Base-by-base conservation (phyloP, 371 early-diverging fungal genomes). In the Vairimorpha apis region DNA sequence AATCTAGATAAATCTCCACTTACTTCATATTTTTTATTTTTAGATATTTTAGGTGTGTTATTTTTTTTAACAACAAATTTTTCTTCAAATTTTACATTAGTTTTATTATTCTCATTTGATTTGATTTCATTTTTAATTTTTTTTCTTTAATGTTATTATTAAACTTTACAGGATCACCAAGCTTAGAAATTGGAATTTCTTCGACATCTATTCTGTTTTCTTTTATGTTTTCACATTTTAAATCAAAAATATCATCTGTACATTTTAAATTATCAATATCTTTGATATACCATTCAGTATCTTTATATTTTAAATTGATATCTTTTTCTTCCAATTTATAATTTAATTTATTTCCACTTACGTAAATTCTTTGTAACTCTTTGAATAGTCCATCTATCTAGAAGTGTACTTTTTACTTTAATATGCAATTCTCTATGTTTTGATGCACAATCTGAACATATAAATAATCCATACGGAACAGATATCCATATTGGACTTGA, bases 361-460 rank as follows among this genome's bases (percentile, higher is more conserved):
- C 73, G 60, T 51, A 63, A 44, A 79, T 47, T 27, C 76, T 43
- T 30, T 76, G n/a, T 30, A 79, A 38, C 37, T 79, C 80, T 29
- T 64, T 63, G n/a, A 27, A 65, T n/a, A 14, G 7, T 70, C 80
- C 76, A 77, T 23, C 29, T 65, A 63, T 80, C 76, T 16, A 76
- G 32, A 16, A 64, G 32, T 1, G 66, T 62, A 44, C 43, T 56
- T 47, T 77, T 80, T n/a, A 80, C 74, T 41, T 55, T 47, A 30
- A 77, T 53, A 21, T 77, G 75, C 18, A 76, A 23, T 23, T 58
- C 38, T 25, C 80, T 21, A 62, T 80, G 77, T 29, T 45, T 30
- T 14, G 44, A 60, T 41, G 80, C 74, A 70, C 80, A 80, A 32
- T 80, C 76, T 2, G 75, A 58, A 67, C 80, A 80, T 27, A 80